Evolutionary conservation across 352 stramenopile species (phyloP).

Genomic region (Peronosclerospora sorghi): DNA sequence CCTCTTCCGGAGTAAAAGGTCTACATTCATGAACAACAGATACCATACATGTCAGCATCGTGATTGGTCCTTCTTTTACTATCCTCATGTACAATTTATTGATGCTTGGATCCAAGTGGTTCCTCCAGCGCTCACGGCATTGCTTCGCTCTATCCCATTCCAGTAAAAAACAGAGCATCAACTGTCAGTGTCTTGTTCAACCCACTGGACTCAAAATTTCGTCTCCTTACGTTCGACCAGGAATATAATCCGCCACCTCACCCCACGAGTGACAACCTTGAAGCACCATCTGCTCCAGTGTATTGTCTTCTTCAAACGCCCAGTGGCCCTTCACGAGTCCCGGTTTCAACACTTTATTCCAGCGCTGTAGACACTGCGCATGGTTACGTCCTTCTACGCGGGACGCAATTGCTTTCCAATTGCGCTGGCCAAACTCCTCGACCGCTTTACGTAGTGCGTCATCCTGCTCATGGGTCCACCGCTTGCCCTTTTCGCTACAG

Average conservation of each 20-base stretch:
- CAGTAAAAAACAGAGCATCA: not conserved
- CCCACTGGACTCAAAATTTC: not conserved
- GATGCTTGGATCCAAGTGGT: slow-evolving; percentile 92
- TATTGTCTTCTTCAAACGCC: slow-evolving; percentile 86
- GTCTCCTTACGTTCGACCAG: slow-evolving; percentile 37
- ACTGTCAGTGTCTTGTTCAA: not conserved
- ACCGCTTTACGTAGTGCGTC: slow-evolving; percentile 61
- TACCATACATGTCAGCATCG: not conserved
- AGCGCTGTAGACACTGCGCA: slow-evolving; percentile 68
- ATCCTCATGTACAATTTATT: slow-evolving; percentile 51
- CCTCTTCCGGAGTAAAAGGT: slow-evolving; percentile 84
- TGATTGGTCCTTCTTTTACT: not conserved
- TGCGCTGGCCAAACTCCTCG: slow-evolving; percentile 63
- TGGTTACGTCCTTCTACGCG: slow-evolving; percentile 50
- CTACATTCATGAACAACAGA: slow-evolving; percentile 14
- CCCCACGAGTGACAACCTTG: slow-evolving; percentile 62
- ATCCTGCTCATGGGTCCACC: slow-evolving; percentile 68
- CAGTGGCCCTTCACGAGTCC: slow-evolving; percentile 88
- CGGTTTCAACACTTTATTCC: slow-evolving; percentile 85
- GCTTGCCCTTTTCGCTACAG: slow-evolving; percentile 44
- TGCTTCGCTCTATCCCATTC: slow-evolving; percentile 79
- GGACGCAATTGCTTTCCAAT: slow-evolving; percentile 80
- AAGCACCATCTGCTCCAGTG: slow-evolving; percentile 73
- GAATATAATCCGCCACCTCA: slow-evolving; percentile 48
- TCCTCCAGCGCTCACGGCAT: slow-evolving; percentile 93